Conservation (phyloP, 345 rosid genomes). For the Triadica sebifera region DNA sequence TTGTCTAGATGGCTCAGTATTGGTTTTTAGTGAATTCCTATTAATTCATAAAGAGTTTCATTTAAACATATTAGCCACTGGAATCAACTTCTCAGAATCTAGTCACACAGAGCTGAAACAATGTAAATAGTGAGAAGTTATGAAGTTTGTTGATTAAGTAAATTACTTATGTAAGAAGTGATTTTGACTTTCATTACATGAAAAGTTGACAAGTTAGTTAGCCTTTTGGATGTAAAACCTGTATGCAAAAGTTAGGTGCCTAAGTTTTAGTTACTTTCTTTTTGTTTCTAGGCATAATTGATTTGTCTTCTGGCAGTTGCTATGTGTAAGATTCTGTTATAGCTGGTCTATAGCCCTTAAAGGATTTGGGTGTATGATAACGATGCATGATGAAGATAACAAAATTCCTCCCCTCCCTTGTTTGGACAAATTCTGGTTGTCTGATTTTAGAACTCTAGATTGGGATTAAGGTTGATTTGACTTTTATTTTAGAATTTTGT, state of each 20-base stretch:
- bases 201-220: not conserved
- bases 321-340: not conserved
- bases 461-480: not conserved
- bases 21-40: not conserved
- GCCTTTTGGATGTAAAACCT: not conserved
- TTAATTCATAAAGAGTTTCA: not conserved
- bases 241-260: not conserved
- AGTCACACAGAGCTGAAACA: not conserved
- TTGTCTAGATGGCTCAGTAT: not conserved
- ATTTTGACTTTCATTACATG: not conserved
- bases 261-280: not conserved
- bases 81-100: not conserved
- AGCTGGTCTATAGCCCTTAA: not conserved
- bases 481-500: not conserved
- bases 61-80: not conserved
- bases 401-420: not conserved
- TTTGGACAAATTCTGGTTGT: not conserved
- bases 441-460: not conserved
- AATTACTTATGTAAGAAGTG: not conserved
- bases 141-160: not conserved
- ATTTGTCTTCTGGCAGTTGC: not conserved
- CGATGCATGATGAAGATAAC: not conserved
- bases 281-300: not conserved
- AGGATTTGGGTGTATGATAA: not conserved
- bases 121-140: not conserved